These are phyloP conservation scores for Hyphodiscus hymeniophilus DNA, from an alignment of 495 filamentous ascomycete species.

Conservation along the genomic window DNA sequence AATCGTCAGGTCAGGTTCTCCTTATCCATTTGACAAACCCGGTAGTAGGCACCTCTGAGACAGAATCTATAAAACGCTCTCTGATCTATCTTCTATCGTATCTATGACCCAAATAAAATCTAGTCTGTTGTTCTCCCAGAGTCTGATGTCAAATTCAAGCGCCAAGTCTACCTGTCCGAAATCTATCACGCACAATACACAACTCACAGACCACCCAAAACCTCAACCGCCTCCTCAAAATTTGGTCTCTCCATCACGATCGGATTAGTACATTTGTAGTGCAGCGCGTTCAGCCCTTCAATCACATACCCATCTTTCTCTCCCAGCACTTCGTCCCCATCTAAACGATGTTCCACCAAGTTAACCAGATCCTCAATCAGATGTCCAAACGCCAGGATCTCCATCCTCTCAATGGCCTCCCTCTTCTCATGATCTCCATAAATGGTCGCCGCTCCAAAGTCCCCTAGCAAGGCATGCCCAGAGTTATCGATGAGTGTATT, in stretches of 20 bases:
- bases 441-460: constrained; percentile 38
- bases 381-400: constrained; percentile 37
- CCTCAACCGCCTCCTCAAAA: constrained; percentile 13
- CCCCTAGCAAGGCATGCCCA: constrained; percentile 34
- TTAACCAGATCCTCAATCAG: constrained; percentile 34
- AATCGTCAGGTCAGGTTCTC: too few species aligned
- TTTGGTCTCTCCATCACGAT: constrained; percentile 16
- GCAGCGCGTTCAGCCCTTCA: constrained; percentile 17
- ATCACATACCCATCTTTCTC: constrained; percentile 19
- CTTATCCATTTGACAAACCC: too few species aligned
- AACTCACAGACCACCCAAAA: constrained; percentile 13
- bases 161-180: too few species aligned
- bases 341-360: constrained; percentile 18
- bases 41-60: too few species aligned
- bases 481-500: constrained; percentile 33
- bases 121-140: too few species aligned
- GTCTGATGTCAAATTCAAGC: too few species aligned
- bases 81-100: too few species aligned
- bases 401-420: constrained; percentile 29
- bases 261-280: constrained; percentile 21
- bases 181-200: too few species aligned
- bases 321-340: constrained; percentile 7
- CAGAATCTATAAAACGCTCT: too few species aligned
- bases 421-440: constrained; percentile 20
- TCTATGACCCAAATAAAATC: too few species aligned